Conservation (phyloP, 495 filamentous ascomycete genomes). For the Aspergillus steynii region DNA sequence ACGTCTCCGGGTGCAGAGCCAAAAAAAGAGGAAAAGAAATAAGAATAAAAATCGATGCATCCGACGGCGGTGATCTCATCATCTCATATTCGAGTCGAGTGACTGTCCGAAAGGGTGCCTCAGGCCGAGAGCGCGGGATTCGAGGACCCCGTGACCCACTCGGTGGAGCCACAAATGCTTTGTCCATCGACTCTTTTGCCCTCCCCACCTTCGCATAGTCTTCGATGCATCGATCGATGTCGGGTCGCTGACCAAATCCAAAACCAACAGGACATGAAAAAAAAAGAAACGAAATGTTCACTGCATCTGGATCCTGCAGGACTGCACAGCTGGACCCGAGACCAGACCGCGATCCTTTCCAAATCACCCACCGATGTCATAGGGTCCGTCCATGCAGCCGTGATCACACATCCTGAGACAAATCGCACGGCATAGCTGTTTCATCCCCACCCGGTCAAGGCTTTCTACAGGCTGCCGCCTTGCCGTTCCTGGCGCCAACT, state of each 20-base stretch:
- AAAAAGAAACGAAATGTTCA: neutral
- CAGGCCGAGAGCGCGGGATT: neutral
- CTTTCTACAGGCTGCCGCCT: constrained; percentile 15
- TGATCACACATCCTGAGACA: constrained; percentile 18
- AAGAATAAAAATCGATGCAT: constrained; percentile 2
- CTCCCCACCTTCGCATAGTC: neutral
- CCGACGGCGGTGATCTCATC: neutral
- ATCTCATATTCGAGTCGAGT: neutral
- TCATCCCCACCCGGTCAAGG: constrained; percentile 22
- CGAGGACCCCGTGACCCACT: neutral
- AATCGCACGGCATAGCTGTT: constrained; percentile 16
- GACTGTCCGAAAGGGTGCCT: neutral
- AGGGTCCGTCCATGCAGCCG: neutral
- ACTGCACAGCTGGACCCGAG: neutral
- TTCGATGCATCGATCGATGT: neutral
- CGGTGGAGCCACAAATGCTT: neutral
- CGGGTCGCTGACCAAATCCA: neutral
- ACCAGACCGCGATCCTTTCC: neutral
- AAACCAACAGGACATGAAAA: neutral
- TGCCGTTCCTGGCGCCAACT: constrained; percentile 27
- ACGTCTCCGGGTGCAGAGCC: neutral
- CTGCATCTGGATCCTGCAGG: neutral
- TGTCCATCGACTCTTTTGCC: neutral
- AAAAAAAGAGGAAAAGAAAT: neutral
- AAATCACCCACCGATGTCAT: neutral